These are phyloP conservation scores for Gaultheria prostrata DNA, from an alignment of 148 eudicot species.

Conservation along the genomic window DNA sequence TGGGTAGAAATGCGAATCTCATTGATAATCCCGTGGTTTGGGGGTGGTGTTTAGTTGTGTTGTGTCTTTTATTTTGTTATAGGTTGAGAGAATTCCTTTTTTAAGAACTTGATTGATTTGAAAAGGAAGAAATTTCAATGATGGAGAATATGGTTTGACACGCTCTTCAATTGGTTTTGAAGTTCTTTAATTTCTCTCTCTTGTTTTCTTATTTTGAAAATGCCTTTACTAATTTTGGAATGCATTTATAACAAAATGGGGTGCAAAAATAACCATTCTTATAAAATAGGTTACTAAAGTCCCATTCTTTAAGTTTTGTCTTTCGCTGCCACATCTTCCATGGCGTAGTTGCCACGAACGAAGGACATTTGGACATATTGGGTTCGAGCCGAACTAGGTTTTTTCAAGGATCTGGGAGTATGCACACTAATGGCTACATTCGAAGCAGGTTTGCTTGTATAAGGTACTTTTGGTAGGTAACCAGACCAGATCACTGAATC, in stretches of 20 bases:
- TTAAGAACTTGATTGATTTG: neutral
- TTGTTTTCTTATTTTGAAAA: neutral
- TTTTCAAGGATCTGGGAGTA: neutral
- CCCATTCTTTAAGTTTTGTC: neutral
- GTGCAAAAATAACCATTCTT: no score
- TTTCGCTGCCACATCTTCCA: neutral
- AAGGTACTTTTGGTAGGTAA: neutral
- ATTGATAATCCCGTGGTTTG: neutral
- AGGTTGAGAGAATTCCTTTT: neutral
- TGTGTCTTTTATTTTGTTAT: neutral
- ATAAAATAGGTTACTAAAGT: neutral
- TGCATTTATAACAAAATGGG: no score
- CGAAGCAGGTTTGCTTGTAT: neutral
- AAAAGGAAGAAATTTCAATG: neutral
- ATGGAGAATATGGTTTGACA: neutral
- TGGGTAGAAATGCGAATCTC: neutral
- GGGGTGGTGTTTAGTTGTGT: neutral
- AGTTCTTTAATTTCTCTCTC: neutral
- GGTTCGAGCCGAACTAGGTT: neutral
- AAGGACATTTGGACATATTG: constrained; percentile 1
- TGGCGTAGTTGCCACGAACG: neutral
- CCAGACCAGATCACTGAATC: neutral
- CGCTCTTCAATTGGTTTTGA: neutral
- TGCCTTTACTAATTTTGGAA: no score
- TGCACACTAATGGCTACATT: neutral